Evolutionary conservation across 345 rosid genomes (phyloP).

Genomic region (Citrus cavaleriei): DNA sequence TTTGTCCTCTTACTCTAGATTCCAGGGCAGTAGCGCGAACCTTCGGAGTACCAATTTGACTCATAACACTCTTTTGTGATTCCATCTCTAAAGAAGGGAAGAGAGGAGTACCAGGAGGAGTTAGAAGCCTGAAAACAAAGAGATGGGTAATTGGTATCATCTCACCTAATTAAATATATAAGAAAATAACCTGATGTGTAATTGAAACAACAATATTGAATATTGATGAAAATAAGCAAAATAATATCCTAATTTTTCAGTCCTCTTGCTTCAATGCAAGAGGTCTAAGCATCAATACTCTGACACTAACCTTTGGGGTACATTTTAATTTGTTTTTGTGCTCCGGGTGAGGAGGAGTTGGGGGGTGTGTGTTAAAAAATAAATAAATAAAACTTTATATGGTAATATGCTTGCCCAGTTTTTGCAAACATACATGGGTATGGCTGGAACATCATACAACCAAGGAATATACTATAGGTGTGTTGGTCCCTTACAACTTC

Average conservation of each 20-base stretch:
- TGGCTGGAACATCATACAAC: background rate
- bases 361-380: background rate
- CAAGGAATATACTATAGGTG: background rate
- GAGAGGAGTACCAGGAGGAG: constrained; percentile 97
- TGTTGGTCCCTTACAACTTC: background rate
- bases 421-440: background rate
- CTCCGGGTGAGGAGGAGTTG: background rate
- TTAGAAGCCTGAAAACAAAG: constrained; percentile 69
- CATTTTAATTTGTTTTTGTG: background rate
- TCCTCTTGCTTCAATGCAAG: background rate
- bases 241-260: background rate
- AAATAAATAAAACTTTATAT: background rate
- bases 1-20: constrained; percentile 66
- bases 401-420: background rate
- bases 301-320: background rate
- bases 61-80: constrained; percentile 69
- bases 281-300: background rate
- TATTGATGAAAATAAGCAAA: background rate
- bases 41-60: constrained; percentile 66
- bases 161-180: background rate
- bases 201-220: background rate
- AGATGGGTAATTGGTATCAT: constrained; percentile 12
- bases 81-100: constrained; percentile 97
- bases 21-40: constrained; percentile 53
- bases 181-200: background rate